Conservation (phyloP, 2,329 filamentous ascomycete genomes). For the Penicillium digitatum region DNA sequence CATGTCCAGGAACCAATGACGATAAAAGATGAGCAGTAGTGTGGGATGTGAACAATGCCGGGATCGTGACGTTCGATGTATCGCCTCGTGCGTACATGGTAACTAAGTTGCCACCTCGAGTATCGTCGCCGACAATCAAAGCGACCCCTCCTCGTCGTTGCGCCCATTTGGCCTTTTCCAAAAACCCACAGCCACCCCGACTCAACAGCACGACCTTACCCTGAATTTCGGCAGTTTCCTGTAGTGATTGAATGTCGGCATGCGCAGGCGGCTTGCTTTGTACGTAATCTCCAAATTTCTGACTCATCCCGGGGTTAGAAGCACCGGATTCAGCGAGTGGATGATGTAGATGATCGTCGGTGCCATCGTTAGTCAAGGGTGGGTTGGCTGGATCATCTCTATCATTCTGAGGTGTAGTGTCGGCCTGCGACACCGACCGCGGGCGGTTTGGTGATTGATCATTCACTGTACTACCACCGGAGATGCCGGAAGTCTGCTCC, state of each 20-base stretch:
- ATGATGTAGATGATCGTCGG: slow-evolving; percentile 77
- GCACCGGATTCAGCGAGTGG: slow-evolving; percentile 45
- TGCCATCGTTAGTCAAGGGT: slow-evolving; percentile 62
- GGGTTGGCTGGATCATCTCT: slow-evolving; percentile 12
- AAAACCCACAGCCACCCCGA: slow-evolving; percentile 88
- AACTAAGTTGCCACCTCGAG: slow-evolving; percentile 80
- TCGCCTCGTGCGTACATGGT: slow-evolving; percentile 99
- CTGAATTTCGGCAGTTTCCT: slow-evolving; percentile 86
- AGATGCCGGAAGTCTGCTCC: slow-evolving; percentile 23
- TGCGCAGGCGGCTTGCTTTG: slow-evolving; percentile 50
- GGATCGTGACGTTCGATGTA: slow-evolving; percentile 90
- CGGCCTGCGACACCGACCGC: slow-evolving; percentile 24
- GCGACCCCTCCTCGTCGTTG: slow-evolving; percentile 85
- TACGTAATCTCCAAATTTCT: slow-evolving; percentile 32
- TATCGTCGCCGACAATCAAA: slow-evolving; percentile 90
- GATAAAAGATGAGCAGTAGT: slow-evolving; percentile 92
- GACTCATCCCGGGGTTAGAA: slow-evolving; percentile 32
- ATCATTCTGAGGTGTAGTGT: slow-evolving; percentile 18
- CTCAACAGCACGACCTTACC: slow-evolving; percentile 91
- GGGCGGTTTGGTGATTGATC: slow-evolving; percentile 23
- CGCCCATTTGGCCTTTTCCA: slow-evolving; percentile 97
- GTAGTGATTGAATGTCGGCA: slow-evolving; percentile 85
- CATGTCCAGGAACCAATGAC: slow-evolving; percentile 71
- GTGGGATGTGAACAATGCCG: slow-evolving; percentile 88
- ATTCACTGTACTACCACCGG: slow-evolving; percentile 22